Base-by-base conservation (phyloP, 140 eudicot species). In the Bidens hawaiensis region DNA sequence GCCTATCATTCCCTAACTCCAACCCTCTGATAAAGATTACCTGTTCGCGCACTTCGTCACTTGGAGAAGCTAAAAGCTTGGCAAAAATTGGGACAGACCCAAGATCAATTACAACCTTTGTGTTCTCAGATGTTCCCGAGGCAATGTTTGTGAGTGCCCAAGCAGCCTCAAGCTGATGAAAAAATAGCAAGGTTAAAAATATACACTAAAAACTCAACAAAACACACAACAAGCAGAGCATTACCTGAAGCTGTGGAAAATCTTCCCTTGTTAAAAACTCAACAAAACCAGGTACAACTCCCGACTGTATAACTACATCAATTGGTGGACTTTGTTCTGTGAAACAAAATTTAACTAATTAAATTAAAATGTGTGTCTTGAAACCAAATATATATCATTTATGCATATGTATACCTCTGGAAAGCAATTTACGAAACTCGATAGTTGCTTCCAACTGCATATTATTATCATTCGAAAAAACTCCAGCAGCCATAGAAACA, bases 111-210 rank as follows among this genome's bases (percentile, higher is more conserved):
- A 90, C 97, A 18, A 86, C 87, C 71, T 74, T 78, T n/a, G 95
- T 89, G 56, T 86, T 65, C 54, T 86, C 95, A 3, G 95, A 83
- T 27, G 97, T 90, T 54, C 97, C 97, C 2, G 95, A 86, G 5
- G 97, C 87, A 75, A 90, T 83, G 74, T 86, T 83, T 67, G 97
- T 83, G 27, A 89, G 93, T 17, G 95, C 93, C 95, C 97, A 85
- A 22, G 95, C 97, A 58, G 97, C 97, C 63, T 90, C 97, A 72
- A 83, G 81, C 97, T 89, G 73, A 25, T 65, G 31, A 57, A 33
- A 79, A 50, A 68, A 27, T 28, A 2, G 15, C 41, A 28, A 46
- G 46, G 17, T 26, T 14, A 30, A 0, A 27, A 13, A 2, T 22
- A 40, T 6, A 72, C 51, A 45, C 40, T 5, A 25, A 17, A 38